A percentile compares a stretch with the other conserved stretches of the same genome.
These are phyloP conservation scores for Delonix regia DNA, from an alignment of 306 rosid genomes.

Conservation along the genomic window DNA sequence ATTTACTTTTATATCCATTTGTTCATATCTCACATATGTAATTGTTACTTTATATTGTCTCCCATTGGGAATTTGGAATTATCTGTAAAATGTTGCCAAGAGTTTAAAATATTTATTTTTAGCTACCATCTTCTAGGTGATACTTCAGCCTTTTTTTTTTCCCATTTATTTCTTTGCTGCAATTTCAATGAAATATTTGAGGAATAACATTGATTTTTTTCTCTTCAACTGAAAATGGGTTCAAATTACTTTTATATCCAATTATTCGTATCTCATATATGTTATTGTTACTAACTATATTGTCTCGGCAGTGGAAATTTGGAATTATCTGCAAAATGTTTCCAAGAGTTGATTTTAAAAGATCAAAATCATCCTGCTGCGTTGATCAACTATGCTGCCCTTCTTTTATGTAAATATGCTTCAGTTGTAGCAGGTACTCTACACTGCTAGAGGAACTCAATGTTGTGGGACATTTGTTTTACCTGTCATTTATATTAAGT, in stretches of 20 bases:
- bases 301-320: conserved; percentile 74
- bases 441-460: conserved; percentile 27
- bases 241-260: conserved; percentile 5
- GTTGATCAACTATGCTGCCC: conserved; percentile 80
- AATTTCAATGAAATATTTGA: conserved; percentile 27
- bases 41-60: conserved; percentile 28
- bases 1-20: neutral
- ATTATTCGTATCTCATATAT: conserved; percentile 9
- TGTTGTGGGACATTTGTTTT: conserved; percentile 12
- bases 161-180: neutral
- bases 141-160: neutral
- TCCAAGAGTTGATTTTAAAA: conserved; percentile 81
- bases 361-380: conserved; percentile 98
- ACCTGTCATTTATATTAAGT: conserved; percentile 14
- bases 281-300: conserved; percentile 28
- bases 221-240: conserved; percentile 21
- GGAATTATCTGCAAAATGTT: conserved; percentile 82
- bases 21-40: conserved; percentile 13
- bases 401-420: conserved; percentile 81
- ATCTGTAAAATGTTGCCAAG: conserved; percentile 79
- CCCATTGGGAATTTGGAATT: conserved; percentile 87
- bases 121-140: neutral
- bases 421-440: conserved; percentile 83
- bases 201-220: conserved; percentile 18
- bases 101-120: neutral